These are phyloP conservation scores for Cercospora canescens DNA, from an alignment of 2,329 filamentous ascomycete genomes.

Conservation along the genomic window DNA sequence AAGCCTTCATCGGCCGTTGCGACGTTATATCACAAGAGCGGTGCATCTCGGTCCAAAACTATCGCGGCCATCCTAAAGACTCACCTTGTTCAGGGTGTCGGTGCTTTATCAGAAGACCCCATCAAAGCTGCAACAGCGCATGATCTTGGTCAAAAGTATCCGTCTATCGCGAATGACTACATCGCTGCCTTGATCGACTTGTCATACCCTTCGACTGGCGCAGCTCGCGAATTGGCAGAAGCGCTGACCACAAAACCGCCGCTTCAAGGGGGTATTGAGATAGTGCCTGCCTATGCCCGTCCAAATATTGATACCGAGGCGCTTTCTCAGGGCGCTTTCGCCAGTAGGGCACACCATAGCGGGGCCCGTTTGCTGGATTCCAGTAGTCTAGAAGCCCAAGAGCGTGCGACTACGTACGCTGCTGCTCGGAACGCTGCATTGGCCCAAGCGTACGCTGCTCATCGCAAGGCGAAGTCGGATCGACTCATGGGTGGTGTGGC, in stretches of 20 bases:
- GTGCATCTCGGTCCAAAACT: conserved; percentile 56
- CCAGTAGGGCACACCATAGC: background rate
- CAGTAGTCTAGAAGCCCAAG: conserved; percentile 21
- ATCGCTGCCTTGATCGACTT: conserved; percentile 57
- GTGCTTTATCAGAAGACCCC: conserved; percentile 21
- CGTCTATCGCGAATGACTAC: conserved; percentile 49
- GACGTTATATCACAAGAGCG: conserved; percentile 60
- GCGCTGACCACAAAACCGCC: conserved; percentile 48
- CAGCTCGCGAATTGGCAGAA: conserved; percentile 61
- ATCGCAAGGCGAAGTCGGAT: conserved; percentile 66
- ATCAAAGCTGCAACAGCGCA: conserved; percentile 45
- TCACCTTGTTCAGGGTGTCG: conserved; percentile 12
- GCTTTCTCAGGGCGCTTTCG: background rate
- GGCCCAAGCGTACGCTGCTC: conserved; percentile 58
- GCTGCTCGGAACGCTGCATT: conserved; percentile 54
- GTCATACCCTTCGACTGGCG: conserved; percentile 57
- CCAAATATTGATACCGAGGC: conserved; percentile 23
- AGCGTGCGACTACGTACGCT: conserved; percentile 38
- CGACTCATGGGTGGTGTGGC: conserved; percentile 74
- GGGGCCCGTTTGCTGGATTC: background rate
- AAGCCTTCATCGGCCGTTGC: conserved; percentile 50
- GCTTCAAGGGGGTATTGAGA: conserved; percentile 44
- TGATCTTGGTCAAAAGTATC: conserved; percentile 57
- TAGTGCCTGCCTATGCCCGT: conserved; percentile 50
- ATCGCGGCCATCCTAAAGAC: conserved; percentile 56